Conservation (phyloP, 768 basidiomycete genomes). For the Lactarius hatsudake region DNA sequence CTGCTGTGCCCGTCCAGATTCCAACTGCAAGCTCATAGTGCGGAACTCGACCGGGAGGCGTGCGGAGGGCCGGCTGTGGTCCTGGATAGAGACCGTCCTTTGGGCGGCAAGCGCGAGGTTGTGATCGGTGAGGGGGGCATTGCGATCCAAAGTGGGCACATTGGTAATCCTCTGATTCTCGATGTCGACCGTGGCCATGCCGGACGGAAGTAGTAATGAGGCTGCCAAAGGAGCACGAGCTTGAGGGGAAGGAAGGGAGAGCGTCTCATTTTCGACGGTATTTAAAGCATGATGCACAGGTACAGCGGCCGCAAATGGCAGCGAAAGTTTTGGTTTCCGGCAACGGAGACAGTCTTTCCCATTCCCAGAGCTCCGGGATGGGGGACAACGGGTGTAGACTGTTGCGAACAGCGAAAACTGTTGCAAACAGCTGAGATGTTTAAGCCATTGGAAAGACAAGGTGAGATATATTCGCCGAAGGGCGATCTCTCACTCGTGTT, state of each 20-base stretch:
- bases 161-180: slow-evolving; percentile 15
- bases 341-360: neutral
- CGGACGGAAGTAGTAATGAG: neutral
- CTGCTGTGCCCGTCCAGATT: neutral
- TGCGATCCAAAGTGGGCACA: neutral
- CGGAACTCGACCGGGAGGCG: slow-evolving; percentile 28
- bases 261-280: neutral
- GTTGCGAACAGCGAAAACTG: neutral
- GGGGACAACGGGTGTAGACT: neutral
- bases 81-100: slow-evolving; percentile 14
- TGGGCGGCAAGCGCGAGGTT: neutral
- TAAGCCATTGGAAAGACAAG: neutral
- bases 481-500: neutral
- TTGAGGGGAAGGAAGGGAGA: neutral
- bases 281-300: neutral
- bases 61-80: slow-evolving; percentile 7
- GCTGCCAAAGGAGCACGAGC: neutral
- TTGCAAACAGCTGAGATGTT: neutral
- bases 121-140: neutral
- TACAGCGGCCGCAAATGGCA: neutral
- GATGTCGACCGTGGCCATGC: slow-evolving; percentile 12
- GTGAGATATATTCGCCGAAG: neutral
- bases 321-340: neutral
- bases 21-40: slow-evolving; percentile 25
- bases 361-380: neutral